Base-by-base conservation (phyloP, 1,284 basidiomycete species). In the Chalciporus sp. region DNA sequence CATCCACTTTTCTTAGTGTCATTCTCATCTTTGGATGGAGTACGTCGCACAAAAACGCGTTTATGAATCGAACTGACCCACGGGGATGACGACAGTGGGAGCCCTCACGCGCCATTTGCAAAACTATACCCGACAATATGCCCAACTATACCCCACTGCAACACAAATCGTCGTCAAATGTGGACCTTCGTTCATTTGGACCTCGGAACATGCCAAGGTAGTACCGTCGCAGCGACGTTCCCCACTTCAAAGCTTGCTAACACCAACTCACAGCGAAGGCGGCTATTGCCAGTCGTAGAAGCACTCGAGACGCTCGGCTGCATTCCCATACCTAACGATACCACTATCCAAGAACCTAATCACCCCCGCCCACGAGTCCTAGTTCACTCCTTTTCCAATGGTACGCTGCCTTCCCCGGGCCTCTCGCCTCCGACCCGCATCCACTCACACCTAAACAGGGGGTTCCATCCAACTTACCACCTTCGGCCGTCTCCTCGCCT, bases 361-460 rank as follows among this genome's bases (percentile, higher is more conserved):
- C 57, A 51, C 19, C 33, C 33, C 11, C 61, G 58, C 53, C 52
- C 58, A 53, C 65, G 76, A 14, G 64, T 84, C 20, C 70, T 85
- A 4, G 65, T 79, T 1, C 83, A 85, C 51, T 66, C 72, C 0
- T 83, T 85, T 57, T 85, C 82, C 3, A 84, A 85, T 41, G 83
- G 83, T 80, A 29, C 26, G 7, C 19, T n/a, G 1, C 42, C 28
- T 16, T 12, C 37, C 28, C 2, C 27, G n/a, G n/a, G n/a, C n/a
- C n/a, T n/a, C n/a, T n/a, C n/a, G n/a, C n/a, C n/a, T n/a, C n/a
- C n/a, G n/a, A 29, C 7, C 29, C 43, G 41, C 45, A n/a, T 48
- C 16, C 11, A 1, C 33, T 50, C 27, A 57, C 41, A 31, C 16
- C 14, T 52, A 7, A 33, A n/a, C 51, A 84, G 82, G 83, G 40